Conservation (phyloP, 768 basidiomycete genomes). For the Tulasnella sp. region DNA sequence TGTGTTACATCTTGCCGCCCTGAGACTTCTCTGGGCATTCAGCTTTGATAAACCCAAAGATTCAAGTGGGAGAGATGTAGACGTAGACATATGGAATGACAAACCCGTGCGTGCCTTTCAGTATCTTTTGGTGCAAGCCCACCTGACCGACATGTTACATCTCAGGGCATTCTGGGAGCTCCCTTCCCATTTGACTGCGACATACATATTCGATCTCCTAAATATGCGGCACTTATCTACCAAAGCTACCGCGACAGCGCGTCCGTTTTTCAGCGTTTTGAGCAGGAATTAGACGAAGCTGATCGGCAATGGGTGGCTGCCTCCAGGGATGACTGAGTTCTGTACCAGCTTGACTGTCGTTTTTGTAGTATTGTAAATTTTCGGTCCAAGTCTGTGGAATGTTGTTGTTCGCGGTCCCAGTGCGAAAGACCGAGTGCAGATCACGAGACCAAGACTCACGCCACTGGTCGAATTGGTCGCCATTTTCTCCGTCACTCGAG, state of each 20-base stretch:
- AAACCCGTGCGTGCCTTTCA: not conserved
- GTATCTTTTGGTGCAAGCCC: not conserved
- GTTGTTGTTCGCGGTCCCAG: not conserved
- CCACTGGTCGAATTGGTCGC: not conserved
- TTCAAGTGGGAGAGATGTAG: not conserved
- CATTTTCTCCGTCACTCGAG: not conserved
- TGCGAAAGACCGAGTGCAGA: not conserved
- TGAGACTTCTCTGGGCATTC: not conserved
- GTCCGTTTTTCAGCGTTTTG: not conserved
- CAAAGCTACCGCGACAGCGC: not conserved
- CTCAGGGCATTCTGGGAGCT: not conserved
- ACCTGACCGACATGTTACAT: not conserved
- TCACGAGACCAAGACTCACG: not conserved
- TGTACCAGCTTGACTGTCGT: not conserved
- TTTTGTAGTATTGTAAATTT: not conserved
- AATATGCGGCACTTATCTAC: not conserved
- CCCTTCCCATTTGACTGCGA: not conserved
- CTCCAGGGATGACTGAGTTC: not conserved
- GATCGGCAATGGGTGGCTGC: slow-evolving; percentile 4
- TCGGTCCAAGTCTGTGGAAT: not conserved
- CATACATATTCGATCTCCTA: not conserved
- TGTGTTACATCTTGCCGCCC: not conserved
- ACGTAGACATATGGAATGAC: not conserved
- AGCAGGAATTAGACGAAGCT: not conserved
- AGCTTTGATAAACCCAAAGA: not conserved